These are phyloP conservation scores for Phytophthora sansomeana DNA, from an alignment of 352 stramenopile genomes.

Conservation along the genomic window DNA sequence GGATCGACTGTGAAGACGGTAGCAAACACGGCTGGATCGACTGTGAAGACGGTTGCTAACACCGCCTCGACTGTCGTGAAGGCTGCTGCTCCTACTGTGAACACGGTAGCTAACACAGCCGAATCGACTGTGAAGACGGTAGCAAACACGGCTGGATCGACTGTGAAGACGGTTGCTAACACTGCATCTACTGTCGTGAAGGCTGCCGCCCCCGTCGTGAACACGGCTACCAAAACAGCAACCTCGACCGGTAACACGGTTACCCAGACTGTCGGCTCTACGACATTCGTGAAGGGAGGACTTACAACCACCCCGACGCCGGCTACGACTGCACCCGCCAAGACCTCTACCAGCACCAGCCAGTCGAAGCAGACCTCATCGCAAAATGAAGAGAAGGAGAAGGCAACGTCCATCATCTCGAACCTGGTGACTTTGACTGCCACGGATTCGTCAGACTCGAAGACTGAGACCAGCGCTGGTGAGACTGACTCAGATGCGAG, in stretches of 20 bases:
- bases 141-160: conserved; percentile 3
- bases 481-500: conserved; percentile 21
- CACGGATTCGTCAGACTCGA: conserved; percentile 32
- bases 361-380: conserved; percentile 10
- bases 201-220: too few relatives aligned
- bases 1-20: conserved; percentile 4
- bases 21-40: not conserved
- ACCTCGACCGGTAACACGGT: conserved; percentile 4
- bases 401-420: conserved; percentile 18
- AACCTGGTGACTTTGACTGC: conserved; percentile 26
- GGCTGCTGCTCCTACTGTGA: too few relatives aligned
- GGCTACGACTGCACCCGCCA: conserved; percentile 12
- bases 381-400: conserved; percentile 18
- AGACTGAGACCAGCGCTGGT: conserved; percentile 16
- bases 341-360: conserved; percentile 11
- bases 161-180: too few relatives aligned
- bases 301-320: conserved; percentile 4
- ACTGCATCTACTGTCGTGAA: too few relatives aligned
- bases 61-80: too few relatives aligned
- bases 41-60: too few relatives aligned
- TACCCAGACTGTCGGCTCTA: conserved; percentile 13
- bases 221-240: not conserved
- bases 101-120: too few relatives aligned
- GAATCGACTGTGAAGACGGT: conserved; percentile 1
- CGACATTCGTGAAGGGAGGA: conserved; percentile 20